phyloP scores from a whole-genome alignment of 129 eudicot genomes.

The Flaveria ramosissima region DNA sequence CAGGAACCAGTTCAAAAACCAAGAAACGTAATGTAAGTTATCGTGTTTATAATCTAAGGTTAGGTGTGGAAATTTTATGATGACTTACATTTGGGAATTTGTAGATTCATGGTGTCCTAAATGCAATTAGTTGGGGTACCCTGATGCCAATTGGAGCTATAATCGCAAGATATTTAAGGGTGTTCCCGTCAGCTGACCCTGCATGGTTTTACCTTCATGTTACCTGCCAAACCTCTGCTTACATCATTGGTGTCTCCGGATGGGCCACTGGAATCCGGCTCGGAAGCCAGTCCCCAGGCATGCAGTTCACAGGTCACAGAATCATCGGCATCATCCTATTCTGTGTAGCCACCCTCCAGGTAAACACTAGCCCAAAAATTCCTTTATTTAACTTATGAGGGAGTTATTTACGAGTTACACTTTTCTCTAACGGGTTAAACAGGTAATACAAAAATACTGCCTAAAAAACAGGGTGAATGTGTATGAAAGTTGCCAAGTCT shows the following conservation, averaged over 20 bases:
- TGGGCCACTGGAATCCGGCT: slow-evolving; percentile 87
- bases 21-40: slow-evolving; percentile 61
- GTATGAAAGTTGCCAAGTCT: too few relatives aligned
- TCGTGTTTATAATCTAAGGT: not conserved
- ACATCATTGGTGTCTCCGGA: slow-evolving; percentile 76
- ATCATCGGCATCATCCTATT: slow-evolving; percentile 68
- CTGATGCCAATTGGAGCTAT: slow-evolving; percentile 78
- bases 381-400: too few relatives aligned
- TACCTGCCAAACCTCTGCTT: slow-evolving; percentile 69
- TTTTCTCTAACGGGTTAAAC: not conserved
- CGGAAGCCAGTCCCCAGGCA: slow-evolving; percentile 69
- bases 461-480: too few relatives aligned
- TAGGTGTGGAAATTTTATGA: not conserved
- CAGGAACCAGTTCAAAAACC: slow-evolving; percentile 43
- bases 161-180: slow-evolving; percentile 72
- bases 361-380: slow-evolving; percentile 5
- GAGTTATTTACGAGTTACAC: not conserved
- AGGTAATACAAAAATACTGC: not conserved
- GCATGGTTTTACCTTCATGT: slow-evolving; percentile 94
- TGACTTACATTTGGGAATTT: slow-evolving; percentile 8
- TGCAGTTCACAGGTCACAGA: slow-evolving; percentile 63
- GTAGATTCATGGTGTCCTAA: slow-evolving; percentile 81
- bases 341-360: slow-evolving; percentile 80
- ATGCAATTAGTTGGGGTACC: slow-evolving; percentile 82
- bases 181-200: slow-evolving; percentile 73